phyloP scores from a whole-genome alignment of 163 green algal species.

The Scenedesmus sp. region DNA sequence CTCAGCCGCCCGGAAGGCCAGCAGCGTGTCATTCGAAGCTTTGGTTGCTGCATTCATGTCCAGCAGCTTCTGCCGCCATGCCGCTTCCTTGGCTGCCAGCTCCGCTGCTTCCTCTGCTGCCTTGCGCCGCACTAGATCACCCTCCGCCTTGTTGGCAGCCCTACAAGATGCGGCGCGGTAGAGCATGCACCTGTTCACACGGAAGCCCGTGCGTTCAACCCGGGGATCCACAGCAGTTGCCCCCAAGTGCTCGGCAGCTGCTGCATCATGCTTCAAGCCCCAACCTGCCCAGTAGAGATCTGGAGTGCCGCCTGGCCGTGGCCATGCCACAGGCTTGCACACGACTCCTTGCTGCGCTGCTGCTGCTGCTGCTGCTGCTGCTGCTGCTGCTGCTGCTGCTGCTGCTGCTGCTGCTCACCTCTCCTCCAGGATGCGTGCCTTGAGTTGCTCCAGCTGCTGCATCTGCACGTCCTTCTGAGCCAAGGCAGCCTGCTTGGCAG shows the following conservation, averaged over 20 bases:
- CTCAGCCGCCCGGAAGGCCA: conserved; percentile 75
- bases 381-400: not conserved
- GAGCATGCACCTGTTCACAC: too few relatives aligned
- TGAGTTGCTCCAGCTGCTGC: conserved; percentile 79
- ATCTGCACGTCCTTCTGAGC: conserved; percentile 71
- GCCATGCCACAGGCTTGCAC: too few relatives aligned
- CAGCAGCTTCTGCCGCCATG: conserved; percentile 21
- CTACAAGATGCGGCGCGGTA: conserved; percentile 9
- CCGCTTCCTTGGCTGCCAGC: conserved; percentile 59
- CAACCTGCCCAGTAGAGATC: too few relatives aligned
- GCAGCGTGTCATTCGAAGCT: conserved; percentile 69
- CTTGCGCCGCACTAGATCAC: conserved; percentile 55
- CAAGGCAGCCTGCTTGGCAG: conserved; percentile 60
- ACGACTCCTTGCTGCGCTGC: not conserved
- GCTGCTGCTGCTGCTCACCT: conserved; percentile 36
- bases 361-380: not conserved
- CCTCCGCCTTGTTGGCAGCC: conserved; percentile 54
- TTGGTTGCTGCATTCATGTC: conserved; percentile 65
- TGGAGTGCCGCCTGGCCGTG: too few relatives aligned
- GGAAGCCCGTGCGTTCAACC: too few relatives aligned
- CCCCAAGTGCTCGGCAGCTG: not conserved
- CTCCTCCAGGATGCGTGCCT: conserved; percentile 72
- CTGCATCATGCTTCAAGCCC: too few relatives aligned
- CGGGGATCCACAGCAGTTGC: too few relatives aligned
- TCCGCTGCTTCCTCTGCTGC: conserved; percentile 59